Percentiles rank a stretch among this genome's conserved stretches.
Conservation (phyloP, 345 rosid genomes). For the Salix brachista region DNA sequence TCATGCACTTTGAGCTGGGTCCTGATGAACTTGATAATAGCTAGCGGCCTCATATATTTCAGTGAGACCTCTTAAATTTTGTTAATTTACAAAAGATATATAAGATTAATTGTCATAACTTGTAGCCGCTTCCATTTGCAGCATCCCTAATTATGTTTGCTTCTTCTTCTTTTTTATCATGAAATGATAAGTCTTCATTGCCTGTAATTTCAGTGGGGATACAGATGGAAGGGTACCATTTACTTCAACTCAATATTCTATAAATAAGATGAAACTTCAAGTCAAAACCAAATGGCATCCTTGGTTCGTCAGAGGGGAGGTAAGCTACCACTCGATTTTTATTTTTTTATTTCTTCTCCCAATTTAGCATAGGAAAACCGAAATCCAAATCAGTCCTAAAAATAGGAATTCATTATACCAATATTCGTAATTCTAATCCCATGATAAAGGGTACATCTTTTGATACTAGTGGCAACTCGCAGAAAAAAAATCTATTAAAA, state of each 20-base stretch:
- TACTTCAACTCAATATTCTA: conserved; percentile 70
- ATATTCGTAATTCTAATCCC: too few species aligned
- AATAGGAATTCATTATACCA: too few species aligned
- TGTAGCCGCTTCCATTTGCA: background rate
- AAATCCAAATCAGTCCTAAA: too few species aligned
- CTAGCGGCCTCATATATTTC: background rate
- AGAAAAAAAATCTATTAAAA: too few species aligned
- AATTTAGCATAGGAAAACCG: background rate
- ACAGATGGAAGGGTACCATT: conserved; percentile 80
- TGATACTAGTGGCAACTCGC: too few species aligned
- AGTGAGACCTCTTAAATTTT: background rate
- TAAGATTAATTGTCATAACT: background rate
- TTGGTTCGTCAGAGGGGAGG: conserved; percentile 67
- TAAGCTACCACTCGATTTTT: background rate
- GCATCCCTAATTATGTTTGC: background rate
- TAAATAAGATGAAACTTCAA: conserved; percentile 49
- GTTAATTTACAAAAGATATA: background rate
- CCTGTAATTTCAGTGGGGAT: conserved; percentile 58
- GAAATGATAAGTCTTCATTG: background rate
- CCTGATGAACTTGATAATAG: background rate
- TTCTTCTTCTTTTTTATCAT: too few species aligned
- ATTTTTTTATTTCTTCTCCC: background rate
- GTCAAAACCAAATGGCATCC: conserved; percentile 70
- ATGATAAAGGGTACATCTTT: too few species aligned
- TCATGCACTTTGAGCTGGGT: background rate